A percentile compares a stretch with the other conserved stretches of the same genome.
Conservation (phyloP, 305 asterid species). For the Fraxinus latifolia region DNA sequence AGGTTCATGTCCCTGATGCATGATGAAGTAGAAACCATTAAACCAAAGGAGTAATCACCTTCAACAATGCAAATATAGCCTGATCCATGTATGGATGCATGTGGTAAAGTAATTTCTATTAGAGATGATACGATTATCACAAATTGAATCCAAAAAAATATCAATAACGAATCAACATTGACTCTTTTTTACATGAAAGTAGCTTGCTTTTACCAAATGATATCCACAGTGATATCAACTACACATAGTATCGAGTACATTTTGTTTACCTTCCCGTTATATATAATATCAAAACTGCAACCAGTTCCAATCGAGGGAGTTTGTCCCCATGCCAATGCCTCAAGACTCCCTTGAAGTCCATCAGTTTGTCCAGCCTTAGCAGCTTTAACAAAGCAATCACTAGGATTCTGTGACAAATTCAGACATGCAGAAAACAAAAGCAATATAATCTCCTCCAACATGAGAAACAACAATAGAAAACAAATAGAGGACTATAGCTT, state of each 20-base stretch:
- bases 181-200: not conserved
- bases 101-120: not conserved
- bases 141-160: not conserved
- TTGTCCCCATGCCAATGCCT: constrained; percentile 64
- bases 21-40: constrained; percentile 21
- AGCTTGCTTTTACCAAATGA: constrained; percentile 2
- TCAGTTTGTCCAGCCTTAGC: constrained; percentile 50
- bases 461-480: constrained; percentile 1
- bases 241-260: constrained; percentile 7
- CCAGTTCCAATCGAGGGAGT: constrained; percentile 58
- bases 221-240: not conserved
- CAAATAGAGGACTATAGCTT: constrained; percentile 10
- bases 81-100: not conserved
- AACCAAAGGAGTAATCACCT: not conserved
- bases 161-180: not conserved
- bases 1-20: constrained; percentile 61
- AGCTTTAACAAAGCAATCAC: constrained; percentile 50
- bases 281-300: constrained; percentile 42
- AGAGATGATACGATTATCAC: not conserved
- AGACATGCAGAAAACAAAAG: constrained; percentile 12
- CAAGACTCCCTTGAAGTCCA: constrained; percentile 53
- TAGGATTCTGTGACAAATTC: constrained; percentile 42
- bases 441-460: constrained; percentile 6
- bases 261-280: constrained; percentile 51
- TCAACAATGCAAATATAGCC: not conserved